Conservation (phyloP, 768 basidiomycete genomes). For the Boletus pseudo-olivaceus region DNA sequence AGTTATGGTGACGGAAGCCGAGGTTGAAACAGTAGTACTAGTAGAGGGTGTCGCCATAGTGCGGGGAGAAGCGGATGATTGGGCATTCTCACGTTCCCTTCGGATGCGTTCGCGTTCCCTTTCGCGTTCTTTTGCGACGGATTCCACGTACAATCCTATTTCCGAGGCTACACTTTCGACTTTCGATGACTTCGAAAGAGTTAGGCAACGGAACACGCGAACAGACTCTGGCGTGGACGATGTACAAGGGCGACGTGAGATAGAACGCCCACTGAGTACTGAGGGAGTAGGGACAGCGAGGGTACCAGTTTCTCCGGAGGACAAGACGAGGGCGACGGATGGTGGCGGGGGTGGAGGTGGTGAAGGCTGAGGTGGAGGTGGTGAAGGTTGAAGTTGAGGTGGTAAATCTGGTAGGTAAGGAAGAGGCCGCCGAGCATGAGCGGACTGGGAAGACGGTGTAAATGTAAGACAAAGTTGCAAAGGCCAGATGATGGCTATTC, state of each 20-base stretch:
- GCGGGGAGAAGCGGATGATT: slow-evolving; percentile 28
- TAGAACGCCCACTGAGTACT: slow-evolving; percentile 20
- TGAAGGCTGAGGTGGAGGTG: slow-evolving; percentile 48
- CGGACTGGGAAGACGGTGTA: slow-evolving; percentile 34
- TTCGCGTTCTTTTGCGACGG: slow-evolving; percentile 72
- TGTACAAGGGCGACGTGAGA: slow-evolving; percentile 33
- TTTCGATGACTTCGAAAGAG: slow-evolving; percentile 48
- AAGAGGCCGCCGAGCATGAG: slow-evolving; percentile 42
- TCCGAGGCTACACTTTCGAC: slow-evolving; percentile 54
- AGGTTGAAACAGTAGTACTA: slow-evolving; percentile 5
- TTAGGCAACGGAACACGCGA: slow-evolving; percentile 48
- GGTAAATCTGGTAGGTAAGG: slow-evolving; percentile 63
- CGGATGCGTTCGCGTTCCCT: slow-evolving; percentile 71
- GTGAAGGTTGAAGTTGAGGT: slow-evolving; percentile 55
- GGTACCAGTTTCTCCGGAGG: slow-evolving; percentile 8
- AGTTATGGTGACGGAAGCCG: slow-evolving; percentile 9
- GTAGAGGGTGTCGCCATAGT: slow-evolving; percentile 22
- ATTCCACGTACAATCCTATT: slow-evolving; percentile 70
- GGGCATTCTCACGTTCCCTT: slow-evolving; percentile 54
- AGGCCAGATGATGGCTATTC: slow-evolving; percentile 72
- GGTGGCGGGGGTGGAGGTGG: slow-evolving; percentile 41
- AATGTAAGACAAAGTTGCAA: slow-evolving; percentile 52
- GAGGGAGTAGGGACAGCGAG: slow-evolving; percentile 4
- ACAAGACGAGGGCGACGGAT: slow-evolving; percentile 26
- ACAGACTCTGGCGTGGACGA: slow-evolving; percentile 38